Evolutionary conservation across 139 green algal species (phyloP).

Genomic region (Microglena sp.): DNA sequence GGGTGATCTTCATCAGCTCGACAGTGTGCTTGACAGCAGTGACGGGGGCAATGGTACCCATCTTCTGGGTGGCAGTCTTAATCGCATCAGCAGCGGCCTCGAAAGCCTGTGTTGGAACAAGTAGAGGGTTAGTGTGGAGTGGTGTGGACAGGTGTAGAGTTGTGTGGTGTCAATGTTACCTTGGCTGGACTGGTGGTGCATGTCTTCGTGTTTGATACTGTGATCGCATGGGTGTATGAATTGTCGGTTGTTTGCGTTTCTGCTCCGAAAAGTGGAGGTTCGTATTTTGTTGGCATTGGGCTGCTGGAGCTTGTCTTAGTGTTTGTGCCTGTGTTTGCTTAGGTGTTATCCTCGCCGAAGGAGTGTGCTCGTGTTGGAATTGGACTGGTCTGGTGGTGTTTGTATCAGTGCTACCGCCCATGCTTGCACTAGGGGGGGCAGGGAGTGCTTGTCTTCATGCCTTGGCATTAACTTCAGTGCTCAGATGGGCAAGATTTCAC

Average conservation of each 20-base stretch:
- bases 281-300: neutral
- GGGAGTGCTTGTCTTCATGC: neutral
- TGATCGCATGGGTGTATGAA: neutral
- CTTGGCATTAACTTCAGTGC: neutral
- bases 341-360: no score
- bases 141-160: neutral
- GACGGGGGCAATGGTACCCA: conserved; percentile 8
- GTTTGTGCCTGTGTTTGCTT: neutral
- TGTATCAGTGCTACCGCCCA: neutral
- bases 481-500: neutral
- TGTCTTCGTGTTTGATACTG: neutral
- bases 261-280: neutral
- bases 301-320: neutral
- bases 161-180: neutral
- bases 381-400: neutral
- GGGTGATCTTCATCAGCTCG: conserved; percentile 78
- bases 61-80: conserved; percentile 49
- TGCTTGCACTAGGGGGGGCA: neutral
- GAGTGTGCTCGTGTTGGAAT: no score
- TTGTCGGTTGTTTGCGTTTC: neutral
- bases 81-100: conserved; percentile 71
- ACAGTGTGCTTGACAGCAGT: conserved; percentile 28
- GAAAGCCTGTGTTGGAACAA: conserved; percentile 49
- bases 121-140: neutral
- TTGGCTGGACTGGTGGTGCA: neutral